Percentiles rank a stretch among this genome's conserved stretches.
Evolutionary conservation across 2,329 filamentous ascomycete genomes (phyloP).

Genomic region (Verticillium klebahnii): DNA sequence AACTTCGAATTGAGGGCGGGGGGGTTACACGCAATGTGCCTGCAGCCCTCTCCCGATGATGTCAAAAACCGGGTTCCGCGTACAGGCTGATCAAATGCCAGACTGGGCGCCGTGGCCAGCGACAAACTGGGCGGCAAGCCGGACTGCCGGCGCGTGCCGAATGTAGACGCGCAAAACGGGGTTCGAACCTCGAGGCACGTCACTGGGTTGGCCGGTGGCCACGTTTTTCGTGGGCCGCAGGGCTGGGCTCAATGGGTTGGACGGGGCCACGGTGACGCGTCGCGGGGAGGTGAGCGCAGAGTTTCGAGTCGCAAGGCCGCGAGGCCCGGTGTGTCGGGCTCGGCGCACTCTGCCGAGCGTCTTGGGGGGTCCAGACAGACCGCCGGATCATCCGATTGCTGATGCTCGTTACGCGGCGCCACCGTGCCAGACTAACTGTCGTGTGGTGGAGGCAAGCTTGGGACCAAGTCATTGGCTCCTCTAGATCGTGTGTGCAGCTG

Average conservation of each 20-base stretch:
- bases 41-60: not conserved
- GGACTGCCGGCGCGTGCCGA: not conserved
- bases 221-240: not conserved
- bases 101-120: not conserved
- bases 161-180: not conserved
- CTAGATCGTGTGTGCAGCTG: not conserved
- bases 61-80: slow-evolving; percentile 1
- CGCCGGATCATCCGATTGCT: not conserved
- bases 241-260: not conserved
- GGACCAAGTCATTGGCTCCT: not conserved
- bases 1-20: not conserved
- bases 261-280: not conserved
- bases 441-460: not conserved
- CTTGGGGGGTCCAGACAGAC: not conserved
- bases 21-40: not conserved
- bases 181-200: not conserved
- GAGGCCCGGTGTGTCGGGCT: not conserved
- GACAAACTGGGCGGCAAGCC: not conserved
- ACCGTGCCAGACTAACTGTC: not conserved
- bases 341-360: not conserved
- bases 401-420: not conserved
- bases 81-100: not conserved
- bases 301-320: not conserved
- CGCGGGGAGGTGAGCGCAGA: not conserved
- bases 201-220: not conserved